A percentile compares a stretch with the other conserved stretches of the same genome.
Conservation (phyloP, 768 basidiomycete genomes). For the Leccinum barrowsii region DNA sequence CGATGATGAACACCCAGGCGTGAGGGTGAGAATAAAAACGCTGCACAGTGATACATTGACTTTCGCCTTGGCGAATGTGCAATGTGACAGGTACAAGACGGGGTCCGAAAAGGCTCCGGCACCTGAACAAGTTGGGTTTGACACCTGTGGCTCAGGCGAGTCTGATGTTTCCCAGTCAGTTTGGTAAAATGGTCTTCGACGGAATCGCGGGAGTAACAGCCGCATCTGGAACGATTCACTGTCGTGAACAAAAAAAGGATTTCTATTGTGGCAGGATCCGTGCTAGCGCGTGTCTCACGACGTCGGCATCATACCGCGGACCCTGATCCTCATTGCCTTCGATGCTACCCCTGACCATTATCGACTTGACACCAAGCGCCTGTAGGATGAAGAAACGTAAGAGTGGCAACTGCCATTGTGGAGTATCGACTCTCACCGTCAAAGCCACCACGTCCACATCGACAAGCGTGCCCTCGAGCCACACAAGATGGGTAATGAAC, state of each 20-base stretch:
- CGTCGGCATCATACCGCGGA: slow-evolving; percentile 42
- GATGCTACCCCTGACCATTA: slow-evolving; percentile 39
- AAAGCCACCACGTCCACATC: slow-evolving; percentile 58
- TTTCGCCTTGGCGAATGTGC: background rate
- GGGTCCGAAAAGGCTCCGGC: background rate
- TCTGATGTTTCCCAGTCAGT: background rate
- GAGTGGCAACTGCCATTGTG: background rate
- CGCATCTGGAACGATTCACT: background rate
- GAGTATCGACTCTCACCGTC: slow-evolving; percentile 47
- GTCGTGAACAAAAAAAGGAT: background rate
- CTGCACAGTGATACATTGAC: background rate
- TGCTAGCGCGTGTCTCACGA: slow-evolving; percentile 43
- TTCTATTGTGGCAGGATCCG: slow-evolving; percentile 21
- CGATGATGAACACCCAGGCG: background rate
- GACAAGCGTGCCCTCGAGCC: slow-evolving; percentile 62
- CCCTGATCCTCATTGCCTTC: slow-evolving; percentile 22
- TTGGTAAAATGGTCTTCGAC: background rate
- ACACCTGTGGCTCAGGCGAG: background rate
- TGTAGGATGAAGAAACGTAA: slow-evolving; percentile 24
- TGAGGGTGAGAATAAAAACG: background rate
- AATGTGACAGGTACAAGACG: background rate
- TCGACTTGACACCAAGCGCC: slow-evolving; percentile 59
- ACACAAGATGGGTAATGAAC: slow-evolving; percentile 83
- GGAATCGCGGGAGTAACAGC: slow-evolving; percentile 7
- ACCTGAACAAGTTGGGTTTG: background rate